These are phyloP conservation scores for Fusarium scirpi DNA, from an alignment of 2,329 filamentous ascomycete species.

Conservation along the genomic window DNA sequence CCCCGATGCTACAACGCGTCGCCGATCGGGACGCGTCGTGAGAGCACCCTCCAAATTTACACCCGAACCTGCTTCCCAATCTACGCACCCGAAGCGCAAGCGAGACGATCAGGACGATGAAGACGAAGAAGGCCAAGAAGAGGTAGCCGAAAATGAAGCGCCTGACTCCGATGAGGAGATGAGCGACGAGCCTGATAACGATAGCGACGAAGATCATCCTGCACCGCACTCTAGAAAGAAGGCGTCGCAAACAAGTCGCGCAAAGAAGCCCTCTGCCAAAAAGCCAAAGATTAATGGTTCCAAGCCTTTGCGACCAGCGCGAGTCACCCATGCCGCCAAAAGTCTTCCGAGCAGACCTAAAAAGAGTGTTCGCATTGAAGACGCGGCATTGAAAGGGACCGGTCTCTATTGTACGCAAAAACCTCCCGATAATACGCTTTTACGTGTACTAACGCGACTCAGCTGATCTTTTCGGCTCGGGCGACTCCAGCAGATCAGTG, in stretches of 20 bases:
- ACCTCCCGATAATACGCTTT: neutral
- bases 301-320: conserved; percentile 52
- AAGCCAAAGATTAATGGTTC: conserved; percentile 73
- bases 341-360: conserved; percentile 66
- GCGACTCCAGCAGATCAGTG: conserved; percentile 66
- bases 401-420: conserved; percentile 65
- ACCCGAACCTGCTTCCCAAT: conserved; percentile 59
- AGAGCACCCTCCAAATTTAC: conserved; percentile 70
- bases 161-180: conserved; percentile 60
- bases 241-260: conserved; percentile 58
- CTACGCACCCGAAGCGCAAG: conserved; percentile 68
- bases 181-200: conserved; percentile 60
- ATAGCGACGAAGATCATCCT: conserved; percentile 59
- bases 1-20: conserved; percentile 65
- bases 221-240: conserved; percentile 55
- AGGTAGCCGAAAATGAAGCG: conserved; percentile 62
- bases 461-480: conserved; percentile 74
- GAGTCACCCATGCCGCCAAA: conserved; percentile 50
- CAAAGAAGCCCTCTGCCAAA: conserved; percentile 70
- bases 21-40: conserved; percentile 76
- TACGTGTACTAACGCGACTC: conserved; percentile 37
- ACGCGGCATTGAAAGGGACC: conserved; percentile 63
- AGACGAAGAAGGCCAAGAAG: conserved; percentile 40
- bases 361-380: conserved; percentile 64
- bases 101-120: conserved; percentile 60